Base-by-base conservation (phyloP, 805 yeast species). In the Kodamaea sagamina region DNA sequence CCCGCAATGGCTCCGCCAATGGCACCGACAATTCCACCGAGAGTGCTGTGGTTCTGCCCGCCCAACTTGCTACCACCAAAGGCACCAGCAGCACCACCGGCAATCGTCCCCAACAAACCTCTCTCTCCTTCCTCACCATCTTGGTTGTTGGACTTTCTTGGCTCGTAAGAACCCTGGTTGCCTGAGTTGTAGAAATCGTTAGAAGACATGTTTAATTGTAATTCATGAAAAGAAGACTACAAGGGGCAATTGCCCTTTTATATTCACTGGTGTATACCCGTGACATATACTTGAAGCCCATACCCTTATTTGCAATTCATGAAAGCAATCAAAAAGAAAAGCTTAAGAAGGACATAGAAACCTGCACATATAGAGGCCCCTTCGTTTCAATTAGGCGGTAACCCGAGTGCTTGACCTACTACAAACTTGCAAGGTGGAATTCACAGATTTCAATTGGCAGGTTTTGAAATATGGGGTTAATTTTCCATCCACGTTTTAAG, bases 11-110 rank as follows among this genome's bases (percentile, higher is more conserved):
- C 64, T 26, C 65, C 65, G 9, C 56, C 51, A 39, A 60, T 41
- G 36, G 63, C 65, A 42, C 65, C 65, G 11, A 52, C 61, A 39
- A 61, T 51, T 19, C 55, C 54, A n/a, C 65, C 65, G 3, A 61
- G 38, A 10, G 59, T 60, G 26, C 55, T 46, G 52, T 60, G 65
- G 42, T 44, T 44, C 21, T 34, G 25, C 6, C 63, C 60, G 12
- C 57, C 48, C 29, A 61, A 13, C 50, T 61, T 61, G 39, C 48
- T 45, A 22, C 65, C 65, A 22, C 57, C 63, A 27, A 44, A 51
- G 13, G 59, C 65, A 39, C 65, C 65, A 8, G 62, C 63, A n/a
- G 57, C 62, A 38, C 63, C 65, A 17, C 65, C 65, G 7, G 48
- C 63, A 13, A 61, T 49, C 10, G 61, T 50, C 22, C 61, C 50